Evolutionary conservation across 2,329 filamentous ascomycete species (phyloP), one percentile per base, ranked within the genome.

Genomic region (Phialophora tarda): DNA sequence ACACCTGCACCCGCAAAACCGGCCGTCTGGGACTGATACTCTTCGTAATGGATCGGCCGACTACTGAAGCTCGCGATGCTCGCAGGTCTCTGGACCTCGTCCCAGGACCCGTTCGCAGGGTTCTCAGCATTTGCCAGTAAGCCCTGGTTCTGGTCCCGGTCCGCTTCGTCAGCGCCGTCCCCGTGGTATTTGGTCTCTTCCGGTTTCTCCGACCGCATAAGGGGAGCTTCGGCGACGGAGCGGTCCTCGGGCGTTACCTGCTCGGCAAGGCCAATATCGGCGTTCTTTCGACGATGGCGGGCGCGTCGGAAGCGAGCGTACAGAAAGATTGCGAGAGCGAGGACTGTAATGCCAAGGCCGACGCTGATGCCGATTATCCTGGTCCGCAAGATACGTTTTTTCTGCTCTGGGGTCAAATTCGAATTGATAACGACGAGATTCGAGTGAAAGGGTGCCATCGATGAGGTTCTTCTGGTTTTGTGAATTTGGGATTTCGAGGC

Each of bases 1-100:
- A 28, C 21, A 26, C 6, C 23, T 24, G 24, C 21, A 51, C 24
- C 23, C 14, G 21, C 2, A 44, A 1, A n/a, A 44, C 38, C 10
- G 11, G 21, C 14, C 11, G 21, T 28, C 11, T 51, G 48, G 12
- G 48, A 28, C 14, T 17, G 21, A 26, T 51, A 51, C 48, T 51
- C 48, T 51, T 51, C 48, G 24, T 51, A 51, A 23, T 21, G 48
- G 24, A 28, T 23, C 10, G n/a, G 48, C 21, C 17, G 21, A 26
- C 21, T 51, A 2, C 23, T 51, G 24, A 51, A 51, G 48, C 48
- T 51, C 48, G 48, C 48, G 23, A 51, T 28, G 24, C 48, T 51
- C 24, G 10, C 24, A 14, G 48, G 48, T 17, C 48, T 23, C 48
- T 51, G 48, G 21, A 51, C 48, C 14, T 51, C 48, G 48, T 51